phyloP scores from a whole-genome alignment of 2,329 filamentous ascomycete genomes.

The Botrytis hyacinthi region DNA sequence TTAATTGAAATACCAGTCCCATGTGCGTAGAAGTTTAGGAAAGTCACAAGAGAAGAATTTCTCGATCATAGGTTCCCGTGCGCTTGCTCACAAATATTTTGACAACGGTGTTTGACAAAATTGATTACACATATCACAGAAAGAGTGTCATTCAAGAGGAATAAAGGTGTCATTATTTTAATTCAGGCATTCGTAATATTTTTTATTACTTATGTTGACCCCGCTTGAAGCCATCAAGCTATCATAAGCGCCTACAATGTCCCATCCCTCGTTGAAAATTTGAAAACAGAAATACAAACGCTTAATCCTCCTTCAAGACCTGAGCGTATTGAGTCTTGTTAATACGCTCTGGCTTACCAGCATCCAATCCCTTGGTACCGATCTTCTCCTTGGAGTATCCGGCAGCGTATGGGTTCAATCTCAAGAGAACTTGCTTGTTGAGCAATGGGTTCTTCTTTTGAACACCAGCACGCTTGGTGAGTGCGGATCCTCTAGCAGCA shows the following conservation, averaged over 20 bases:
- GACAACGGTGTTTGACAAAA: background rate
- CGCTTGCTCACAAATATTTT: background rate
- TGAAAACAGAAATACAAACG: slow-evolving; percentile 27
- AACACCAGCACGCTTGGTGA: slow-evolving; percentile 84
- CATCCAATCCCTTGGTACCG: slow-evolving; percentile 65
- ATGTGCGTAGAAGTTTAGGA: background rate
- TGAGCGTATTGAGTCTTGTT: slow-evolving; percentile 39
- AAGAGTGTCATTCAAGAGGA: background rate
- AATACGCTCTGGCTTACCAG: slow-evolving; percentile 55
- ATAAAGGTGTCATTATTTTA: slow-evolving; percentile 6
- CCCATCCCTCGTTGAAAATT: slow-evolving; percentile 22
- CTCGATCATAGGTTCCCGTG: background rate
- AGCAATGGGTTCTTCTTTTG: slow-evolving; percentile 99
- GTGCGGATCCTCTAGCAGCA: slow-evolving; percentile 83
- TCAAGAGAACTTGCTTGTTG: slow-evolving; percentile 98
- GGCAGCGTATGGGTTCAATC: slow-evolving; percentile 96
- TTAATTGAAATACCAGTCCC: background rate
- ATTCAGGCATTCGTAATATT: slow-evolving; percentile 21
- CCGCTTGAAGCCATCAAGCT: slow-evolving; percentile 19
- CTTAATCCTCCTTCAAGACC: slow-evolving; percentile 52
- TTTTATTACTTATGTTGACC: slow-evolving; percentile 18
- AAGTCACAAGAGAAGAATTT: background rate
- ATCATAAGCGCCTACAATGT: slow-evolving; percentile 23
- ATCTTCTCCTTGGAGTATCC: slow-evolving; percentile 85
- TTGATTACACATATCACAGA: background rate